Percentiles rank a stretch among this genome's conserved stretches.
phyloP scores from a whole-genome alignment of 2,329 filamentous ascomycete species.

The Trichothecium sympodiale region DNA sequence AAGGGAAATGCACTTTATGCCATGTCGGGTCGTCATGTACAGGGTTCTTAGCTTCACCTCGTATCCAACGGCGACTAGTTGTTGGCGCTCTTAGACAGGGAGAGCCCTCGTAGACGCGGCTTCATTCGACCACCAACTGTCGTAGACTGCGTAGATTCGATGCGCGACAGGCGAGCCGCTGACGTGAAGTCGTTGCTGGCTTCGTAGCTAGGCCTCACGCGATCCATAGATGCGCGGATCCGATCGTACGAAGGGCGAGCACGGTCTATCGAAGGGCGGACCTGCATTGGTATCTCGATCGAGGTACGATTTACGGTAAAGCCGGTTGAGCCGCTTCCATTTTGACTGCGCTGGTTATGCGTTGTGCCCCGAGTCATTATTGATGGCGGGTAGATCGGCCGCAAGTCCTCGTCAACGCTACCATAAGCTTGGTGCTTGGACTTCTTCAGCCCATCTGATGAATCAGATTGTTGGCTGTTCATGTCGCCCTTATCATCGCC shows the following conservation, averaged over 20 bases:
- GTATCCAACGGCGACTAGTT: constrained; percentile 13
- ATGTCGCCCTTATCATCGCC: constrained; percentile 27
- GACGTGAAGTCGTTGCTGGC: constrained; percentile 84
- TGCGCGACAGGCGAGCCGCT: constrained; percentile 69
- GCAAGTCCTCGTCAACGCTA: constrained; percentile 73
- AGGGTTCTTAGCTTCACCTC: no score
- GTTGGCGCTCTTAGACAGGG: constrained; percentile 29
- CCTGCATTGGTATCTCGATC: constrained; percentile 34
- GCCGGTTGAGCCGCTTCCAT: constrained; percentile 88
- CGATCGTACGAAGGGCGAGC: constrained; percentile 80
- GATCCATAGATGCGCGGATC: constrained; percentile 77
- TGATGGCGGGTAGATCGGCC: constrained; percentile 89
- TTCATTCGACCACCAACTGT: constrained; percentile 15
- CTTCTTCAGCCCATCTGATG: constrained; percentile 48
- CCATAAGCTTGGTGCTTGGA: constrained; percentile 46
- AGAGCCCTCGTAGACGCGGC: constrained; percentile 29
- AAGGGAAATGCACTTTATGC: constrained; percentile 4
- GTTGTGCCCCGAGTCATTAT: constrained; percentile 64
- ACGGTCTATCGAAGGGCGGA: constrained; percentile 52
- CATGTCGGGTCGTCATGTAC: no score
- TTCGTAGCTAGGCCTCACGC: constrained; percentile 73
- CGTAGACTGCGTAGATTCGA: constrained; percentile 54
- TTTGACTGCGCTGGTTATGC: constrained; percentile 74
- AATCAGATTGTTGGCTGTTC: constrained; percentile 32
- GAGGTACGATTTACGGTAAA: constrained; percentile 61